Percentiles rank a stretch among this genome's conserved stretches.
Conservation (phyloP, 768 basidiomycete species). For the Clathrus columnatus region DNA sequence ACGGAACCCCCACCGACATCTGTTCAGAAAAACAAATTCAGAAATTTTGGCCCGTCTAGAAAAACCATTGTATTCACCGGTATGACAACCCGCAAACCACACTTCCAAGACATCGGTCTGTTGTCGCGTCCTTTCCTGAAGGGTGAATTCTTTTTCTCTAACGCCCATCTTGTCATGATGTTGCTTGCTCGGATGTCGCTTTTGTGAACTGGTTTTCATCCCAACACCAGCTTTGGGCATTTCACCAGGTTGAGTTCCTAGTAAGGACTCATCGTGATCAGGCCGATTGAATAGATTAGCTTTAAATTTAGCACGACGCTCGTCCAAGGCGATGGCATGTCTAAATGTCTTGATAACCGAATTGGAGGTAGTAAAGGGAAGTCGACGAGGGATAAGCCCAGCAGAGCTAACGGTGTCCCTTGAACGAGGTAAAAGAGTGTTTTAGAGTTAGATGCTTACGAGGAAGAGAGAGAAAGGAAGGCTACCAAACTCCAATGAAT, state of each 20-base stretch:
- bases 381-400: slow-evolving; percentile 19
- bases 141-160: no score
- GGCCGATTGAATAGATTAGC: slow-evolving; percentile 9
- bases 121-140: slow-evolving; percentile 24
- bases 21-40: neutral
- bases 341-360: slow-evolving; percentile 18
- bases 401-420: slow-evolving; percentile 71
- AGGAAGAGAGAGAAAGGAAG: no score
- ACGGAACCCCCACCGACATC: slow-evolving; percentile 15
- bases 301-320: slow-evolving; percentile 15
- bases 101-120: slow-evolving; percentile 59
- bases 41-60: no score
- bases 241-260: slow-evolving; percentile 42
- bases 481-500: slow-evolving; percentile 49
- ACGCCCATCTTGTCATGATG: no score
- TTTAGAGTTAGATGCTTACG: slow-evolving; percentile 10
- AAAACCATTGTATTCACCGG: slow-evolving; percentile 34
- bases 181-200: no score
- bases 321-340: slow-evolving; percentile 17
- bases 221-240: slow-evolving; percentile 25
- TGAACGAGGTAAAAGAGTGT: slow-evolving; percentile 1
- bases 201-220: slow-evolving; percentile 18
- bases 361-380: slow-evolving; percentile 14
- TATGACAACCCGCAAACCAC: slow-evolving; percentile 71
- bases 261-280: slow-evolving; percentile 24